A percentile compares a stretch with the other conserved stretches of the same genome.
Evolutionary conservation across 768 basidiomycete genomes (phyloP).

Genomic region (Amanita polypyramis): DNA sequence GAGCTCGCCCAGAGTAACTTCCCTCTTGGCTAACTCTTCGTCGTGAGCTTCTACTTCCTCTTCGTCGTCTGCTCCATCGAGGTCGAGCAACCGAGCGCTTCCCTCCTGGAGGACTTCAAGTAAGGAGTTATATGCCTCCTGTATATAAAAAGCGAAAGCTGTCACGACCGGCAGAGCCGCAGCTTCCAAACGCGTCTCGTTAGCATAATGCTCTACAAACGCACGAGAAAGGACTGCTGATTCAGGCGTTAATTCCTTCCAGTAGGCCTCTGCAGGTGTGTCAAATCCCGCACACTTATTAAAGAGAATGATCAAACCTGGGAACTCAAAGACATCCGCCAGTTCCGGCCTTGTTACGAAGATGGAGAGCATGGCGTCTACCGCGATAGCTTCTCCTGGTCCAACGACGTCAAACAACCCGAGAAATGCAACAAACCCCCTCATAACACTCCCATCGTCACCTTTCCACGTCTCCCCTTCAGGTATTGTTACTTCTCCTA

Average conservation of each 20-base stretch:
- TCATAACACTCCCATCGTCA: slow-evolving; percentile 39
- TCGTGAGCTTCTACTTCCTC: slow-evolving; percentile 40
- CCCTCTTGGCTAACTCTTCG: slow-evolving; percentile 51
- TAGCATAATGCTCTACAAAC: slow-evolving; percentile 68
- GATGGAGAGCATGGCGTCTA: slow-evolving; percentile 71
- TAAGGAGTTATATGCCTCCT: slow-evolving; percentile 64
- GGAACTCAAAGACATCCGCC: slow-evolving; percentile 62
- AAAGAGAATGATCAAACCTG: slow-evolving; percentile 36
- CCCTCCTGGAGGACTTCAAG: slow-evolving; percentile 31
- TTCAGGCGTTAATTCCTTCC: slow-evolving; percentile 67
- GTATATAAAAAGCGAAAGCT: slow-evolving; percentile 75
- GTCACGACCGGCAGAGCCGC: slow-evolving; percentile 82
- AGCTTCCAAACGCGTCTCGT: slow-evolving; percentile 57
- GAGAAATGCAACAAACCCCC: slow-evolving; percentile 33
- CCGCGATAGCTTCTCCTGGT: slow-evolving; percentile 58
- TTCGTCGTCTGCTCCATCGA: slow-evolving; percentile 25
- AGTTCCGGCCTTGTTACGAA: slow-evolving; percentile 66
- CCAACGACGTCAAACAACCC: slow-evolving; percentile 54
- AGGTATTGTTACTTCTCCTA: slow-evolving; percentile 23
- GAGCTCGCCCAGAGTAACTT: slow-evolving; percentile 74
- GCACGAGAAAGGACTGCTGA: slow-evolving; percentile 76
- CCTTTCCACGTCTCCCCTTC: slow-evolving; percentile 24
- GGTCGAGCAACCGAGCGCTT: slow-evolving; percentile 20
- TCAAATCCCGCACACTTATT: neutral
- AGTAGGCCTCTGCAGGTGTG: slow-evolving; percentile 50